These are phyloP conservation scores for Paxillus involutus DNA, from an alignment of 768 basidiomycete genomes.

Conservation along the genomic window DNA sequence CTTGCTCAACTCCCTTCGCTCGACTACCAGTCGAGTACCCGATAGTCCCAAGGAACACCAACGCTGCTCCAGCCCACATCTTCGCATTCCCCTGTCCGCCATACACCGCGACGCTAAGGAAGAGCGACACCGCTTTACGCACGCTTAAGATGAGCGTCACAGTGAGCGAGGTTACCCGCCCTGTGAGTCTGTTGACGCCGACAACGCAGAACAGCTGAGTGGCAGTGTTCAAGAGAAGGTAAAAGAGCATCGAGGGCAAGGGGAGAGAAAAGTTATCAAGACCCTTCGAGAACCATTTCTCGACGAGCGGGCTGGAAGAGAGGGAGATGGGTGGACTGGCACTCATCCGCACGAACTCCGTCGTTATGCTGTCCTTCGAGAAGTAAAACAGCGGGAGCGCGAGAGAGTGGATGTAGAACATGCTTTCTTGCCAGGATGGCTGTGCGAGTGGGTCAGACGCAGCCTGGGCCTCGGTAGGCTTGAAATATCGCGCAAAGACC, in stretches of 20 bases:
- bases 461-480: conserved; percentile 20
- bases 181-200: conserved; percentile 85
- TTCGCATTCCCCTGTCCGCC: conserved; percentile 38
- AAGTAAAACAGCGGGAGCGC: conserved; percentile 76
- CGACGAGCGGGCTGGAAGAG: conserved; percentile 5
- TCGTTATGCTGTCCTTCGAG: conserved; percentile 49
- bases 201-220: conserved; percentile 85
- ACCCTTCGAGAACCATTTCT: background rate
- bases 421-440: conserved; percentile 77
- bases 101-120: conserved; percentile 63
- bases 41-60: conserved; percentile 73
- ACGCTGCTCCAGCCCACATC: conserved; percentile 69
- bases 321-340: conserved; percentile 15
- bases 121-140: conserved; percentile 74
- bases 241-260: conserved; percentile 60
- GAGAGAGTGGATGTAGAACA: conserved; percentile 90
- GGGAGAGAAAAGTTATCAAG: conserved; percentile 29
- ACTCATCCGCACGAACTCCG: conserved; percentile 15
- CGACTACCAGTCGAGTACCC: conserved; percentile 50
- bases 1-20: background rate
- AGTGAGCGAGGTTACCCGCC: conserved; percentile 68
- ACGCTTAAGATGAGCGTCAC: conserved; percentile 82
- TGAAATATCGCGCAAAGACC: conserved; percentile 58
- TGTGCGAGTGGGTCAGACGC: conserved; percentile 16
- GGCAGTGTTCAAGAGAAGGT: conserved; percentile 72